These are phyloP conservation scores for Ambrosia artemisiifolia DNA, from an alignment of 129 eudicot species.

Conservation along the genomic window DNA sequence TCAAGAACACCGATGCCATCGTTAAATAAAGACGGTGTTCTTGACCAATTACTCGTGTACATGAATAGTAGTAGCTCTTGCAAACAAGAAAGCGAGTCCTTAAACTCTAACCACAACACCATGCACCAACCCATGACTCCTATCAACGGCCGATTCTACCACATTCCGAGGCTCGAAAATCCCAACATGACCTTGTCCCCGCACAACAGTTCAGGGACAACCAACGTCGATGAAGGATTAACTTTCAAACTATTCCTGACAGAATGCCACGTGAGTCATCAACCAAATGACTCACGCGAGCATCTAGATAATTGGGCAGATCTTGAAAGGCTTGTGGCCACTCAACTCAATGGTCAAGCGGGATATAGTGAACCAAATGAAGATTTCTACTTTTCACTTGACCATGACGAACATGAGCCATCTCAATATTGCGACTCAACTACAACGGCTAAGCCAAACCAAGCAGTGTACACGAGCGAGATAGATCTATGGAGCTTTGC, in stretches of 20 bases:
- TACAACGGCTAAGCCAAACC: conserved; percentile 18
- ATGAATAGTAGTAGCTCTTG: conserved; percentile 44
- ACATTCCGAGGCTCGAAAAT: conserved; percentile 64
- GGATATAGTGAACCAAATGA: conserved; percentile 30
- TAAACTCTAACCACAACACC: conserved; percentile 19
- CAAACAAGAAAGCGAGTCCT: conserved; percentile 34
- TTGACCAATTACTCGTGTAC: conserved; percentile 60
- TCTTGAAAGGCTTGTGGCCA: conserved; percentile 52
- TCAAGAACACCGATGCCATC: conserved; percentile 29
- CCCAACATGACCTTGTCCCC: conserved; percentile 36
- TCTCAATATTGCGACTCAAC: conserved; percentile 18
- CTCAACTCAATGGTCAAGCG: conserved; percentile 50
- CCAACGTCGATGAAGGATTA: conserved; percentile 27
- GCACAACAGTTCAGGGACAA: conserved; percentile 1
- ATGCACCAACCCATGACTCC: conserved; percentile 25
- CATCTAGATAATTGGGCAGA: conserved; percentile 47
- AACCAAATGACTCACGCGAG: conserved; percentile 19
- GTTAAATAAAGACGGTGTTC: conserved; percentile 38
- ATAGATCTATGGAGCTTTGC: conserved; percentile 54
- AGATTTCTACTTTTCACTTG: conserved; percentile 40
- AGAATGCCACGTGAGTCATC: no score
- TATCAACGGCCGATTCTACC: conserved; percentile 30
- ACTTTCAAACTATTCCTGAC: conserved; percentile 25
- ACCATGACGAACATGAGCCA: conserved; percentile 28
- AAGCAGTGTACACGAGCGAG: conserved; percentile 34